Conservation (phyloP, 345 rosid genomes). For the Barbarea vulgaris region DNA sequence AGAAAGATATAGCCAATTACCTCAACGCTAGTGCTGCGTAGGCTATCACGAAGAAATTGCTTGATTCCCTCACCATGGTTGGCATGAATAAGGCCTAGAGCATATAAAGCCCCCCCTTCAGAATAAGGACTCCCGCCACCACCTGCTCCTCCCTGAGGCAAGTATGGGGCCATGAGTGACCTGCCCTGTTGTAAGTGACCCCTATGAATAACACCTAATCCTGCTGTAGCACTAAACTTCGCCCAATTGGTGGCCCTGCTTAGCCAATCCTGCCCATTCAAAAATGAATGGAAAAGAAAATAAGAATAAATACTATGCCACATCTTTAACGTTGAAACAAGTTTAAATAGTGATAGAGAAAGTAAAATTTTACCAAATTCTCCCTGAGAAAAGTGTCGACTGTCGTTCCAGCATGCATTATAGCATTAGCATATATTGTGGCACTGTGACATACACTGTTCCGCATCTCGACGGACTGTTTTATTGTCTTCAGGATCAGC, state of each 20-base stretch:
- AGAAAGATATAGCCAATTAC: conserved; percentile 38
- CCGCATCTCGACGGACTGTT: conserved; percentile 98
- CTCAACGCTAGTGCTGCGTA: conserved; percentile 83
- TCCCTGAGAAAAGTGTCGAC: conserved; percentile 98
- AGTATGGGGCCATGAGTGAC: conserved; percentile 91
- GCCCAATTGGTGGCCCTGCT: conserved; percentile 99
- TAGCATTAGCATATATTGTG: conserved; percentile 94
- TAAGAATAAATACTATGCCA: conserved; percentile 24
- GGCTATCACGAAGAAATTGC: conserved; percentile 88
- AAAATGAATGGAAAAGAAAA: conserved; percentile 8
- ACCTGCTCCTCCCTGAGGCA: conserved; percentile 92
- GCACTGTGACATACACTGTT: conserved; percentile 99
- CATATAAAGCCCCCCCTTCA: conserved; percentile 97
- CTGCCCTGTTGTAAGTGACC: conserved; percentile 98
- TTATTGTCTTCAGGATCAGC: conserved; percentile 86
- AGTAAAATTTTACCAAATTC: conserved; percentile 65
- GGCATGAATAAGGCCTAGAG: conserved; percentile 96
- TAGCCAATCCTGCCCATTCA: conserved; percentile 82
- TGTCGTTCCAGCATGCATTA: conserved; percentile 99
- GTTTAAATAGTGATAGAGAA: background rate
- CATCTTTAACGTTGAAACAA: background rate
- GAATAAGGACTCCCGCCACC: conserved; percentile 96
- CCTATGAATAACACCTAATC: conserved; percentile 97
- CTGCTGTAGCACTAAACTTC: conserved; percentile 98
- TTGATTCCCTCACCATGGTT: conserved; percentile 99